These are phyloP conservation scores for Volvox africanus DNA, from an alignment of 139 green algal genomes.

Conservation along the genomic window DNA sequence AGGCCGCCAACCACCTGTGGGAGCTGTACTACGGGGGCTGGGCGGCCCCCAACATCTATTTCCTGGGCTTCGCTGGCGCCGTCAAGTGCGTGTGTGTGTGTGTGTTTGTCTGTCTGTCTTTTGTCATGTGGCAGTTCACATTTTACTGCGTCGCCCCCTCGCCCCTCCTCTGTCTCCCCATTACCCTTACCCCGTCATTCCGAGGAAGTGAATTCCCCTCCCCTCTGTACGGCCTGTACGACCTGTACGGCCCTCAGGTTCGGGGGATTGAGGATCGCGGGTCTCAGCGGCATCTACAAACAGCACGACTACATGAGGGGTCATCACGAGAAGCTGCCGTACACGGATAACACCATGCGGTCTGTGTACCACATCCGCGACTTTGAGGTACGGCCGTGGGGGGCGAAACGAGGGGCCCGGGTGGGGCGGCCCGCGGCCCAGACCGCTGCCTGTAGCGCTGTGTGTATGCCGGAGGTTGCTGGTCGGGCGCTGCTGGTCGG, in stretches of 20 bases:
- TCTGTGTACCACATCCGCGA: slow-evolving; percentile 94
- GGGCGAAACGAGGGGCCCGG: neutral
- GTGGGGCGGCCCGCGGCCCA: too few relatives aligned
- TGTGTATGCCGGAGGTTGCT: too few relatives aligned
- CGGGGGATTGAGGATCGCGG: slow-evolving; percentile 94
- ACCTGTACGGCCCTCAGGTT: slow-evolving; percentile 66
- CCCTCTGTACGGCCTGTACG: too few relatives aligned
- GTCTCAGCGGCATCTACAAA: slow-evolving; percentile 95
- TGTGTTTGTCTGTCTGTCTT: neutral
- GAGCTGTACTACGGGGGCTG: slow-evolving; percentile 98
- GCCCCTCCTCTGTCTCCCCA: too few relatives aligned
- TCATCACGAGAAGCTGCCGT: slow-evolving; percentile 90
- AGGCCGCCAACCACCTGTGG: slow-evolving; percentile 95
- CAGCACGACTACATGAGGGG: slow-evolving; percentile 72
- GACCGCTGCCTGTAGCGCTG: too few relatives aligned
- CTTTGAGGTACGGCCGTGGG: slow-evolving; percentile 70
- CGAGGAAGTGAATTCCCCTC: too few relatives aligned
- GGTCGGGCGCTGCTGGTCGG: too few relatives aligned
- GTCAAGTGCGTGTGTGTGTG: slow-evolving; percentile 59
- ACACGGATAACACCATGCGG: slow-evolving; percentile 79
- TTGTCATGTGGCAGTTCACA: too few relatives aligned
- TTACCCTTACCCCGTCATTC: too few relatives aligned
- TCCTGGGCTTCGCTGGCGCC: slow-evolving; percentile 91
- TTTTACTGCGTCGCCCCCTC: too few relatives aligned
- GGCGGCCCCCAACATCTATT: slow-evolving; percentile 97